Evolutionary conservation across 345 rosid genomes (phyloP).

Genomic region (Iberis pinnata): DNA sequence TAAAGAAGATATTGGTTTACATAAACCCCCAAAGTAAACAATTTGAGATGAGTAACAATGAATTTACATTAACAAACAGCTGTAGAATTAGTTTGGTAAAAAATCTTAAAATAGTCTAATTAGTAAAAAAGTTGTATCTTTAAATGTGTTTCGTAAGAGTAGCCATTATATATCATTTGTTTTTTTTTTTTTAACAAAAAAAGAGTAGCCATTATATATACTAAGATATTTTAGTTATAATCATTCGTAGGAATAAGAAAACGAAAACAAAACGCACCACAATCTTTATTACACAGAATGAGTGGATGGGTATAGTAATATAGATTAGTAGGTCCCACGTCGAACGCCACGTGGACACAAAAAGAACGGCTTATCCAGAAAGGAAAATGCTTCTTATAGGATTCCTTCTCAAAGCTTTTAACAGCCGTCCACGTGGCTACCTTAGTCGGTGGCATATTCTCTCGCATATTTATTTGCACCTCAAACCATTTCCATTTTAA

Average conservation of each 20-base stretch:
- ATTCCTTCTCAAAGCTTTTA: constrained; percentile 1
- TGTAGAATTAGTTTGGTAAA: background rate
- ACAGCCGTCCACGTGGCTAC: constrained; percentile 23
- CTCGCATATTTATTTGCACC: background rate
- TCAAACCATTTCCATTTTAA: no score
- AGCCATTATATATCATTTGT: no score
- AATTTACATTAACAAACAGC: no score
- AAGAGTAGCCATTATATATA: no score
- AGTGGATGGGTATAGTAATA: constrained; percentile 23
- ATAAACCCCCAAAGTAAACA: background rate
- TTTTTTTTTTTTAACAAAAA: background rate
- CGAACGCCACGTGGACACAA: constrained; percentile 19
- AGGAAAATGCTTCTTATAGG: constrained; percentile 19
- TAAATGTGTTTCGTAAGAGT: background rate
- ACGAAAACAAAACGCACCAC: constrained; percentile 1
- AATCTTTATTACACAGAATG: constrained; percentile 12
- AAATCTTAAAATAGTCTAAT: background rate
- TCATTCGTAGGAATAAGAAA: background rate
- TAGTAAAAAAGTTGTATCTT: no score
- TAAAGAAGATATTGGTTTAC: background rate
- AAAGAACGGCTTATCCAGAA: constrained; percentile 27
- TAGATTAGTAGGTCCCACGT: constrained; percentile 27
- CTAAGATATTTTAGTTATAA: no score
- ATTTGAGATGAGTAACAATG: no score
- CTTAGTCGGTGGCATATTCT: constrained; percentile 29